These are phyloP conservation scores for Tulasnella sp. DNA, from an alignment of 768 basidiomycete species.

Conservation along the genomic window DNA sequence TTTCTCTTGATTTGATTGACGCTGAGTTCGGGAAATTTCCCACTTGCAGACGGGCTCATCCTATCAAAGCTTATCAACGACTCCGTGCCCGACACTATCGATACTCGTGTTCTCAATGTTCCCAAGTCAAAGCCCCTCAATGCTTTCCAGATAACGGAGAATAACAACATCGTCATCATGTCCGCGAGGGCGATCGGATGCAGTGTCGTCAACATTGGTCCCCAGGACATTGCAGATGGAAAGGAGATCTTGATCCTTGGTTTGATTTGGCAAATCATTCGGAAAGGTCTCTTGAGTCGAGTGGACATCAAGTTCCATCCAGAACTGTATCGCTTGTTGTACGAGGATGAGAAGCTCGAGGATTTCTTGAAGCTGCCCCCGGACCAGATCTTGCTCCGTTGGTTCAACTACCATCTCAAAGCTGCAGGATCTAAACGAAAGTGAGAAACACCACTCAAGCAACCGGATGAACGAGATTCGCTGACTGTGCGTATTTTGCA, in stretches of 20 bases:
- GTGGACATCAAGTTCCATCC: constrained; percentile 99
- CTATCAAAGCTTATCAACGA: constrained; percentile 99
- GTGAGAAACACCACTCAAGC: constrained; percentile 48
- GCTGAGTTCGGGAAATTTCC: neutral
- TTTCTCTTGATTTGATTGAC: neutral
- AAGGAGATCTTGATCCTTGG: constrained; percentile 96
- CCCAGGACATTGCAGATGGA: constrained; percentile 88
- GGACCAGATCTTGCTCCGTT: constrained; percentile 95
- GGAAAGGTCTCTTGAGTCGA: constrained; percentile 87
- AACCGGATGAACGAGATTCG: neutral
- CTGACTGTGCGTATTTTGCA: constrained; percentile 42
- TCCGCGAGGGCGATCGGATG: constrained; percentile 98
- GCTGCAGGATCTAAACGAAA: constrained; percentile 88
- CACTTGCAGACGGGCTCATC: constrained; percentile 75
- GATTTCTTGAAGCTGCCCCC: constrained; percentile 92
- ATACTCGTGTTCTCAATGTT: constrained; percentile 96
- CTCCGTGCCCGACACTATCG: constrained; percentile 98
- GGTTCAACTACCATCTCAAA: constrained; percentile 99
- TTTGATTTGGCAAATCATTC: constrained; percentile 98
- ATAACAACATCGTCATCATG: constrained; percentile 99
- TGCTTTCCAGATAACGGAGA: constrained; percentile 98
- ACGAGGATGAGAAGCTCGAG: constrained; percentile 96
- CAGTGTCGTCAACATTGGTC: constrained; percentile 97
- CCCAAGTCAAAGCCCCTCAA: constrained; percentile 83
- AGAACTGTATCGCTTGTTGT: constrained; percentile 92